These are phyloP conservation scores for Farysia itapuensis DNA, from an alignment of 1,284 basidiomycete genomes.

Conservation along the genomic window DNA sequence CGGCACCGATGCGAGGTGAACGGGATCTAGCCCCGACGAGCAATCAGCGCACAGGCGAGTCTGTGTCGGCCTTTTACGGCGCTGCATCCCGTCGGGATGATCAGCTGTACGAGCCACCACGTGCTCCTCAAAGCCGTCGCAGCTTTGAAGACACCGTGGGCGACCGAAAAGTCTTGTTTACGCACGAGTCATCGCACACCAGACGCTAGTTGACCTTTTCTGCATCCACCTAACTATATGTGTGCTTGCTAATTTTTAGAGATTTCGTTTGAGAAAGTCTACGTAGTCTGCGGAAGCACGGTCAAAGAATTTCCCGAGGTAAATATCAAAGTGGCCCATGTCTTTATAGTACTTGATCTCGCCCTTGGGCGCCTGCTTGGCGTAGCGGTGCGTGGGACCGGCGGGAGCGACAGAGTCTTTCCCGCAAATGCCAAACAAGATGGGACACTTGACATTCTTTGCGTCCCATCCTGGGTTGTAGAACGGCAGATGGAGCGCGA, in stretches of 20 bases:
- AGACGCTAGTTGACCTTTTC: background rate
- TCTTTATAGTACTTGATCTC: conserved; percentile 32
- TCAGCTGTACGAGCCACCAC: background rate
- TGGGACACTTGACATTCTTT: conserved; percentile 32
- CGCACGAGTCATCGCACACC: background rate
- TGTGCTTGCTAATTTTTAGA: no score
- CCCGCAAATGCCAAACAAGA: conserved; percentile 52
- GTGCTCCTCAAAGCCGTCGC: background rate
- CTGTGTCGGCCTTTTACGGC: background rate
- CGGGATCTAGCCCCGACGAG: conserved; percentile 1
- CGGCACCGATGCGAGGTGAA: conserved; percentile 4
- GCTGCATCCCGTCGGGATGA: background rate
- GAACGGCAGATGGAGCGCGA: conserved; percentile 35
- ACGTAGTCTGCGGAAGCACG: conserved; percentile 31
- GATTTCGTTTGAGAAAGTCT: conserved; percentile 21
- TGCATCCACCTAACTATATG: no score
- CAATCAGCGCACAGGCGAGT: background rate
- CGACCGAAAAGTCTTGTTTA: background rate
- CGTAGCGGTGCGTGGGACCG: conserved; percentile 32
- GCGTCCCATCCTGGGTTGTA: conserved; percentile 42
- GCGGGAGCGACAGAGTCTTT: conserved; percentile 44
- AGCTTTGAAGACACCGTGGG: background rate
- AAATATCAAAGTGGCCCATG: conserved; percentile 51
- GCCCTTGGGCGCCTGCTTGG: conserved; percentile 33
- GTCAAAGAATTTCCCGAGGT: conserved; percentile 39